Percentiles rank a stretch among this genome's conserved stretches.
These are phyloP conservation scores for Coemansia sp. DNA, from an alignment of 192 early-diverging fungal species.

Conservation along the genomic window DNA sequence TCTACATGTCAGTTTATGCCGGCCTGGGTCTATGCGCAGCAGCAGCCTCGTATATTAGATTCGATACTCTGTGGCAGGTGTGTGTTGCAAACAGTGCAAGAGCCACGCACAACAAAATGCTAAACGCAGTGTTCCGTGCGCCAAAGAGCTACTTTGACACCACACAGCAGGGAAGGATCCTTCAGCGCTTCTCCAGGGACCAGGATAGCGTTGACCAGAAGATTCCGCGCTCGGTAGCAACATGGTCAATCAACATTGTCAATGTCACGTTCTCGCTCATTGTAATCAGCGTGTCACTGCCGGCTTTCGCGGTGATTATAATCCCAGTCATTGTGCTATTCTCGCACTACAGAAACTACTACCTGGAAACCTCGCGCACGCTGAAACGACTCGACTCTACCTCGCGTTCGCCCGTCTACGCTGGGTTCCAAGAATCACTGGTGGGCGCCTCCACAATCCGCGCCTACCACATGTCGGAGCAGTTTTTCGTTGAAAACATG, in stretches of 20 bases:
- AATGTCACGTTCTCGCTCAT: slow-evolving; percentile 54
- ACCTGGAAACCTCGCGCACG: slow-evolving; percentile 72
- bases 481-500: slow-evolving; percentile 73
- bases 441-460: slow-evolving; percentile 66
- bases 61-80: slow-evolving; percentile 72
- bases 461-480: slow-evolving; percentile 58
- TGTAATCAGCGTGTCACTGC: slow-evolving; percentile 54
- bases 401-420: slow-evolving; percentile 70
- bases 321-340: slow-evolving; percentile 57
- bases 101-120: slow-evolving; percentile 71
- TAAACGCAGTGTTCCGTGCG: slow-evolving; percentile 68
- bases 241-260: slow-evolving; percentile 52
- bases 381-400: slow-evolving; percentile 79
- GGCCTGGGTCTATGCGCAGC: slow-evolving; percentile 45
- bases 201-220: slow-evolving; percentile 77
- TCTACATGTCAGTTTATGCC: slow-evolving; percentile 62
- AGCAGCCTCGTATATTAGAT: slow-evolving; percentile 65
- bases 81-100: slow-evolving; percentile 81
- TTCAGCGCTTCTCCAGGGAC: slow-evolving; percentile 91
- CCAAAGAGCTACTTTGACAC: slow-evolving; percentile 68
- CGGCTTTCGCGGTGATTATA: slow-evolving; percentile 56
- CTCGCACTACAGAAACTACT: slow-evolving; percentile 57
- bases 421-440: slow-evolving; percentile 63
- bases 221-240: slow-evolving; percentile 60
- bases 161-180: slow-evolving; percentile 82